Conservation (phyloP, 352 stramenopile species). For the Globisporangium orthogonon region DNA sequence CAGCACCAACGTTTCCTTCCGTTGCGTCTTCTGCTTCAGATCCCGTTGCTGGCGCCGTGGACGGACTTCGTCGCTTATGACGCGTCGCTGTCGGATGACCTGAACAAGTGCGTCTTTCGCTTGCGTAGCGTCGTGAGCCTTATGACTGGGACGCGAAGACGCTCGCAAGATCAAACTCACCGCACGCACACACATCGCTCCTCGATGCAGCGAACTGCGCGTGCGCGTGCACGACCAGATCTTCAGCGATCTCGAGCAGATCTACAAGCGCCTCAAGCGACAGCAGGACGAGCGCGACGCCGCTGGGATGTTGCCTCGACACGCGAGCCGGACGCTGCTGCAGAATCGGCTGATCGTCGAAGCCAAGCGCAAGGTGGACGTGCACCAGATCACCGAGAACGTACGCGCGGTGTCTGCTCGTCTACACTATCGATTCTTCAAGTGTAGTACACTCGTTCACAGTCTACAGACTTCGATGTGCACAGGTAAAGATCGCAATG, state of each 20-base stretch:
- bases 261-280: constrained; percentile 35
- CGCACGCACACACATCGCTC: too few relatives aligned
- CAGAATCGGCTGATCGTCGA: constrained; percentile 57
- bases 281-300: constrained; percentile 35
- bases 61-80: constrained; percentile 33
- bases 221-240: constrained; percentile 32
- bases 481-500: constrained; percentile 45
- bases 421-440: too few relatives aligned
- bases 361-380: constrained; percentile 49
- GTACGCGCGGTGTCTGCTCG: constrained; percentile 13
- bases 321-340: constrained; percentile 35
- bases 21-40: constrained; percentile 6
- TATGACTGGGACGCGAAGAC: too few relatives aligned
- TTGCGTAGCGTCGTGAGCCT: background rate
- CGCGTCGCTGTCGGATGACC: constrained; percentile 34
- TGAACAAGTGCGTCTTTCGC: constrained; percentile 26
- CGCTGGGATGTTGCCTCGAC: constrained; percentile 32
- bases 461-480: background rate
- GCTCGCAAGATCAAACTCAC: too few relatives aligned
- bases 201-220: constrained; percentile 29
- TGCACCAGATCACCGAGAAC: constrained; percentile 32
- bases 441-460: too few relatives aligned
- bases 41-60: constrained; percentile 44
- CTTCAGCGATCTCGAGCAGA: constrained; percentile 28
- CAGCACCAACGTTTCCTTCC: too few relatives aligned